Base-by-base conservation (phyloP, 495 filamentous ascomycete species). In the Penicillium canescens region DNA sequence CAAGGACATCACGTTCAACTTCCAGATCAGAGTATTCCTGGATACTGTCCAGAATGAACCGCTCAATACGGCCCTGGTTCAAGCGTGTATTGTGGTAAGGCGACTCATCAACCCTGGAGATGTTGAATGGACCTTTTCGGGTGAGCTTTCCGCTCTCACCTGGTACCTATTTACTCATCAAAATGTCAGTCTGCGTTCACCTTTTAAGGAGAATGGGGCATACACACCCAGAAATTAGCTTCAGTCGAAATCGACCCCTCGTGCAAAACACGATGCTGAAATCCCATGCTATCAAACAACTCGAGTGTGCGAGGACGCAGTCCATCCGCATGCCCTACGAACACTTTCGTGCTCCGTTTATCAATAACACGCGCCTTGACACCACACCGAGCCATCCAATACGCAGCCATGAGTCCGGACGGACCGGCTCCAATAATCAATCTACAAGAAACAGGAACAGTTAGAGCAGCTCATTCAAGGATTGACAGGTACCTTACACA, bases 401-500 rank as follows among this genome's bases (percentile, higher is more conserved):
- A 73, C 1, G 86, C 83, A 23, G 78, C 77, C 78, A 86, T 86
- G 8, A 88, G 73, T 42, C 79, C 84, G 0, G 84, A 78, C 0
- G 86, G 85, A n/a, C 85, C 85, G n/a, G 85, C 84, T 8, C 86
- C 86, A 20, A 87, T 66, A 28, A 88, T 82, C 45, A 89, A 68
- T 18, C 54, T 69, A 40, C 9, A 7, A 31, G 3, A 36, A 31
- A 18, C 18, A 18, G 18, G 28, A 31, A 8, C 28, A 7, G 28
- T 31, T 10, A 31, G 28, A 2, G 2, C 6, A 31, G 33, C 6
- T 12, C 0, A 12, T 2, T 14, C 28, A 2, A 2, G 2, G 6
- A 13, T 8, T 9, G 7, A 10, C 0, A 23, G 9, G 3, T 3
- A 23, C 23, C 52, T 56, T 60, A 62, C 60, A 62, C 60, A 59